Base-by-base conservation (phyloP, 108 stramenopile genomes). In the Mediolabrus comicus region DNA sequence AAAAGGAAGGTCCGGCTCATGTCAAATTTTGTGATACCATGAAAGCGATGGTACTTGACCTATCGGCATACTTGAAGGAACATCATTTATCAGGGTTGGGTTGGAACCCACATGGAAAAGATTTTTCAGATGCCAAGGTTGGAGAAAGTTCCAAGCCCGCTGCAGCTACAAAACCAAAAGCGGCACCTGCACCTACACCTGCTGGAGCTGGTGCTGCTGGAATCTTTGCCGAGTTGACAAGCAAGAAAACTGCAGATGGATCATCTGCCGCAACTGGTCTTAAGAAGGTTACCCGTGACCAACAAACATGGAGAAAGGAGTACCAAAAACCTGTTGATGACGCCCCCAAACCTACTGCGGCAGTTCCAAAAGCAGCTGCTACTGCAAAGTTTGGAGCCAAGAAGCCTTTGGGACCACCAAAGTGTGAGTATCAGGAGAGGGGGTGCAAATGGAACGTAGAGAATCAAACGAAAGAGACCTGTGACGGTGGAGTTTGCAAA, bases 291-390 rank as follows among this genome's bases (percentile, higher is more conserved):
- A 84, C 90, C 24, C 89, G 86, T 72, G 98, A 98, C 62, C 88
- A 90, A 81, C 95, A 98, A 80, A 98, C 98, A 14, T 98, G 95
- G 95, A 77, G 95, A 29, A 87, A 93, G 79, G 98, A 97, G 69
- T 98, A 84, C 88, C 86, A 92, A 73, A 67, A 80, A 33, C 46
- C 69, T 6, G 86, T 69, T 38, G 88, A 56, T 1, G 69, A 62
- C n/a, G 77, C 43, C 1, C 34, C 80, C 1, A 28, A 70, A 27
- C 59, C 55, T 14, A 16, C 71, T 19, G 55, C 22, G 52, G 62
- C 66, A 16, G 27, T 29, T 27, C 3, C 60, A 12, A 29, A 26
- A 29, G 13, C 33, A 4, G 31, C 36, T 10, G n/a, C 77, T 30
- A 33, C 54, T 35, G 49, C 54, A 51, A 75, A 82, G 59, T 58